Evolutionary conservation across 2,329 filamentous ascomycete species (phyloP), one percentile per base, ranked within the genome.

Genomic region (Pseudogymnoascus pannorum): DNA sequence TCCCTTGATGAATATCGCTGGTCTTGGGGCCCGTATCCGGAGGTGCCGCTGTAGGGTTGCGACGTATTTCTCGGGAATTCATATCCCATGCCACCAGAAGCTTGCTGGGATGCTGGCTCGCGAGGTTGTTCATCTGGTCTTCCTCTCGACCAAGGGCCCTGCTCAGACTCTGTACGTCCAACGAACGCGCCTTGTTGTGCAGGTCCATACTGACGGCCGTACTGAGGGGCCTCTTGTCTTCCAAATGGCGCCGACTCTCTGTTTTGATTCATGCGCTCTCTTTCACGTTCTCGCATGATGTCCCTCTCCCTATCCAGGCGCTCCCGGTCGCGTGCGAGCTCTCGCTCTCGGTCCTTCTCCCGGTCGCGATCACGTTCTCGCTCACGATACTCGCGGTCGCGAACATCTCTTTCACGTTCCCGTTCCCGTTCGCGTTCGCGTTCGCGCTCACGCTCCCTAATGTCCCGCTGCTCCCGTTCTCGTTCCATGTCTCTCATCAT

Each of bases 321-420:
- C 20, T 59, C 60, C 9, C 60, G 24, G 18, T 61, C 54, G 11
- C 54, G 57, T 8, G 22, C 36, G n/a, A 62, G 59, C 18, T 59
- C 36, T 14, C 61, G 58, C n/a, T 61, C 61, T 6, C 58, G 61
- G 20, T 71, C 68, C 63, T 77, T 78, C 24, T 77, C 77, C 14
- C 74, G 72, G 61, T 80, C 61, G 24, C 61, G 58, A 20, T 80
- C 4, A 79, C 80, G 64, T 81, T 79, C 8, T 75, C 59, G 78
- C 75, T 62, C 76, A 65, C 44, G 62, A 57, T 58, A 51, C 62
- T 60, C 63, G 57, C 42, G 65, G 60, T 42, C 65, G 29, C 57
- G 58, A 18, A 22, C 31, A 60, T 31, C 72, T 69, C 60, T 70
- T 71, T 40, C 72, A 66, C 78, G 74, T 62, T 77, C 73, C 18